These are phyloP conservation scores for Casuarina cunninghamiana DNA, from an alignment of 306 rosid species.

Conservation along the genomic window DNA sequence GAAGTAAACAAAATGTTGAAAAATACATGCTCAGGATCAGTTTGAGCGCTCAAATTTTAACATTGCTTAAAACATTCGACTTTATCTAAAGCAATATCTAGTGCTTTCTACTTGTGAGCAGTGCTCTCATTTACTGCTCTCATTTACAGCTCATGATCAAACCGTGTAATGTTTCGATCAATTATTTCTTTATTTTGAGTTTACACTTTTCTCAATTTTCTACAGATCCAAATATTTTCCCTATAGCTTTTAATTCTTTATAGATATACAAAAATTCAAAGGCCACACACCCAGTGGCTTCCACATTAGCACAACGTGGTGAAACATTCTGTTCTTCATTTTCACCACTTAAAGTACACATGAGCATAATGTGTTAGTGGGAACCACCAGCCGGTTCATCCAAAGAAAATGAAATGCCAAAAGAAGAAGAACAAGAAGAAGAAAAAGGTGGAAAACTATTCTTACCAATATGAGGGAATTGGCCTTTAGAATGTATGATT, in stretches of 20 bases:
- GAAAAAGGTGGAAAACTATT: neutral
- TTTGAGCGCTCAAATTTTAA: neutral
- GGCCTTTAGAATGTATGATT: conserved; percentile 74
- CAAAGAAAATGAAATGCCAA: neutral
- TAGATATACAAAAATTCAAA: neutral
- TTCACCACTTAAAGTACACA: neutral
- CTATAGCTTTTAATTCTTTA: neutral
- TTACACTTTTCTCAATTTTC: neutral
- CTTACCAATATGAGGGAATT: conserved; percentile 75
- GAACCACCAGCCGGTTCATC: neutral
- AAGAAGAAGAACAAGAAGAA: neutral
- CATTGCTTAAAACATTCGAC: neutral
- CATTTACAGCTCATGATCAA: neutral
- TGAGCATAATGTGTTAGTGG: neutral
- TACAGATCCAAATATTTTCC: neutral
- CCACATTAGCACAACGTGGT: neutral
- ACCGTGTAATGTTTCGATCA: neutral
- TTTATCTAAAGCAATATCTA: neutral
- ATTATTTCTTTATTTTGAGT: neutral
- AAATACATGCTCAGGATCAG: neutral
- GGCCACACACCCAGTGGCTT: neutral
- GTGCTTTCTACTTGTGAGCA: neutral
- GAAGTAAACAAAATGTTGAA: neutral
- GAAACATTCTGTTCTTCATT: neutral
- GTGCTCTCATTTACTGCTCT: neutral